Conservation (phyloP, 306 rosid species). For the Sindora glabra region DNA sequence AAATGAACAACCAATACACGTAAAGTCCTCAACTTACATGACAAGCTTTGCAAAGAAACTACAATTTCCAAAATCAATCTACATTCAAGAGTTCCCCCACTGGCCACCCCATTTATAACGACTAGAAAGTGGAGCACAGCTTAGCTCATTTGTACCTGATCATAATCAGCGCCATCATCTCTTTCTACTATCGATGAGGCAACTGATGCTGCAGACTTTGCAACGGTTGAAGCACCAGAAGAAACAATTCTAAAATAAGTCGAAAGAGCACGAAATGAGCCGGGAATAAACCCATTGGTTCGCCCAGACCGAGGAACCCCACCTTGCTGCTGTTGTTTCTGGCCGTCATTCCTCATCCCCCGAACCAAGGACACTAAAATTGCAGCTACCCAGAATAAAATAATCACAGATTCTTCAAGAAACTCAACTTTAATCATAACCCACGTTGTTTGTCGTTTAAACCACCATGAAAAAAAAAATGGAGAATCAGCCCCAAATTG, state of each 20-base stretch:
- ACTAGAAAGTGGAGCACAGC: background rate
- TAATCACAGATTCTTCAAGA: slow-evolving; percentile 42
- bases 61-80: background rate
- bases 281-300: slow-evolving; percentile 67
- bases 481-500: slow-evolving; percentile 35
- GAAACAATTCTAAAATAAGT: slow-evolving; percentile 83
- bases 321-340: slow-evolving; percentile 61
- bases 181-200: slow-evolving; percentile 85
- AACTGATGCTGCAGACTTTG: slow-evolving; percentile 85
- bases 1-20: slow-evolving; percentile 15
- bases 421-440: slow-evolving; percentile 60
- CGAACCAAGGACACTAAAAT: slow-evolving; percentile 37
- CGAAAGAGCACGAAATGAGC: slow-evolving; percentile 76
- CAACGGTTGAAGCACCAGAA: slow-evolving; percentile 91
- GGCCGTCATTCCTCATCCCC: slow-evolving; percentile 91
- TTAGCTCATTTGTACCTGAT: slow-evolving; percentile 86
- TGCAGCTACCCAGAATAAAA: slow-evolving; percentile 34
- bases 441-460: slow-evolving; percentile 37
- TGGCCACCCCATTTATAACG: background rate
- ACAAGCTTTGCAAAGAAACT: background rate
- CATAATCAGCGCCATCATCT: slow-evolving; percentile 61
- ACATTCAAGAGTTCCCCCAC: background rate
- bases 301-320: slow-evolving; percentile 40
- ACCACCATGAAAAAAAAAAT: slow-evolving; percentile 31
- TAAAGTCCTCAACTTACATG: background rate